Percentiles rank a stretch among this genome's conserved stretches.
Conservation (phyloP, 2,329 filamentous ascomycete genomes). For the Stachybotrys chartarum region DNA sequence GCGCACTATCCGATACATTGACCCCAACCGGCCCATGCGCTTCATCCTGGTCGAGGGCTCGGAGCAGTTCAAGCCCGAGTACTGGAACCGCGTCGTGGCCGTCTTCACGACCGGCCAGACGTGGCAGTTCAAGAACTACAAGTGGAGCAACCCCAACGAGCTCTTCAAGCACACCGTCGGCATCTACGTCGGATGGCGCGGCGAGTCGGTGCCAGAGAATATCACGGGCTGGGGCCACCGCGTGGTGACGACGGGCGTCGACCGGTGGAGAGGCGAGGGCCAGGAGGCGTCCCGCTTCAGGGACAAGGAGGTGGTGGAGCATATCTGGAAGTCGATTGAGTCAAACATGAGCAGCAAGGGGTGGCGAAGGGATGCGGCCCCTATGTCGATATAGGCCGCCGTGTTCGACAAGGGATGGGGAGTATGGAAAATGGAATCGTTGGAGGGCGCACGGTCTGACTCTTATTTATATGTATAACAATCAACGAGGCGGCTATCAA, state of each 20-base stretch:
- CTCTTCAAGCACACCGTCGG: slow-evolving; percentile 85
- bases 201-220: slow-evolving; percentile 69
- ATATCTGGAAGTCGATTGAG: slow-evolving; percentile 87
- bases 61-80: slow-evolving; percentile 94
- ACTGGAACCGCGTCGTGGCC: slow-evolving; percentile 91
- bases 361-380: slow-evolving; percentile 68
- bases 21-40: slow-evolving; percentile 66
- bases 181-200: slow-evolving; percentile 85
- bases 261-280: slow-evolving; percentile 64
- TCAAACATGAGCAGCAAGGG: slow-evolving; percentile 78
- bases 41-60: slow-evolving; percentile 95
- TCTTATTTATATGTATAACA: too few relatives aligned
- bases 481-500: too few relatives aligned
- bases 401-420: neutral
- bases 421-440: too few relatives aligned
- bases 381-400: slow-evolving; percentile 37
- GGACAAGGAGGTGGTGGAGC: slow-evolving; percentile 87
- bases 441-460: too few relatives aligned
- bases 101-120: slow-evolving; percentile 96
- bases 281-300: slow-evolving; percentile 61
- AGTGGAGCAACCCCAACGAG: slow-evolving; percentile 83
- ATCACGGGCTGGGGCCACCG: slow-evolving; percentile 81
- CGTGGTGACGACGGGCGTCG: slow-evolving; percentile 72
- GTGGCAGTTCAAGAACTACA: slow-evolving; percentile 99
- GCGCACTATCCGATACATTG: slow-evolving; percentile 65